Conservation (phyloP, 129 eudicot genomes). For the Chrysanthemum lavandulifolium region DNA sequence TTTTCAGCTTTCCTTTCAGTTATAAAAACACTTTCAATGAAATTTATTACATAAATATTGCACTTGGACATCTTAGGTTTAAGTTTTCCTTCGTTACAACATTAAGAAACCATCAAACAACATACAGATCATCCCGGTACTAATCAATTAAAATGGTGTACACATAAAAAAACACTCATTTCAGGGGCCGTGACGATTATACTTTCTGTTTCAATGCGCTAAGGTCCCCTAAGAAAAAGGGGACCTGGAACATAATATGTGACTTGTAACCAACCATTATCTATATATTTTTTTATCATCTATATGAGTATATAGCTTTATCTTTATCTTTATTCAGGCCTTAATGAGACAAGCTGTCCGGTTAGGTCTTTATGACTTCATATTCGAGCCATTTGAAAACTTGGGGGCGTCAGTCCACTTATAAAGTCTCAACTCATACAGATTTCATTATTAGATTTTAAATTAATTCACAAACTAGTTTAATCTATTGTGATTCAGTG, state of each 20-base stretch:
- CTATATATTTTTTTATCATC: not conserved
- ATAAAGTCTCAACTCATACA: not conserved
- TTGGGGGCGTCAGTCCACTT: not conserved
- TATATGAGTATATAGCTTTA: not conserved
- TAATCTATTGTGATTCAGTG: not conserved
- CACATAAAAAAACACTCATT: not conserved
- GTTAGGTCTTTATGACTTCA: not conserved
- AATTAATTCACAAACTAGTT: not conserved
- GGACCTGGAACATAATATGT: not conserved
- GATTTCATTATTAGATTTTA: not conserved
- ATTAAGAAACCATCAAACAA: not conserved
- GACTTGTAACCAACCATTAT: not conserved
- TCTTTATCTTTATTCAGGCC: not conserved
- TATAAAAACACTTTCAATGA: not conserved
- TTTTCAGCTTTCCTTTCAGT: not conserved
- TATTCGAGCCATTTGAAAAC: not conserved
- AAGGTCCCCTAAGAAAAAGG: not conserved
- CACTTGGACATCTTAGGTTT: not conserved
- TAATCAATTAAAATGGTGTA: not conserved
- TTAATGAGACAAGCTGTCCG: not conserved
- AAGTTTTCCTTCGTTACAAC: no score
- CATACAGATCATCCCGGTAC: not conserved
- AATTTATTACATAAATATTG: not conserved
- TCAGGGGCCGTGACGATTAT: not conserved
- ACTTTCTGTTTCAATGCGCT: not conserved